A percentile compares a stretch with the other conserved stretches of the same genome.
These are phyloP conservation scores for Diaporthe sp. DNA, from an alignment of 2,329 filamentous ascomycete genomes.

Conservation along the genomic window DNA sequence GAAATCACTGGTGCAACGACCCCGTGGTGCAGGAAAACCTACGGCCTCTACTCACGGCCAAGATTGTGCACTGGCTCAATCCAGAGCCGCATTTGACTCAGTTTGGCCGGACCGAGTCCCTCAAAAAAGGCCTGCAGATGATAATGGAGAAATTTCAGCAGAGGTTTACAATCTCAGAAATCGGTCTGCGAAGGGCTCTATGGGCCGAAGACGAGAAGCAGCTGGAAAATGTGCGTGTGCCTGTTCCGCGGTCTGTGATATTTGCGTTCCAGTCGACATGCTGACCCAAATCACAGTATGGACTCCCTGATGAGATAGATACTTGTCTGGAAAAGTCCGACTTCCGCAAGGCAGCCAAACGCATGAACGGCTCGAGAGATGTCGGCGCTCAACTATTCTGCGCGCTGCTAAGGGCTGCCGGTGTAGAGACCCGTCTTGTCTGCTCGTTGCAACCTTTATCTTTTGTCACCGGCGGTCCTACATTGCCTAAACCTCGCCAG, in stretches of 20 bases:
- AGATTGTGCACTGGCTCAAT: slow-evolving; percentile 76
- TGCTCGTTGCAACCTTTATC: slow-evolving; percentile 90
- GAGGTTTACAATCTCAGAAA: slow-evolving; percentile 78
- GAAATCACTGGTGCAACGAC: slow-evolving; percentile 94
- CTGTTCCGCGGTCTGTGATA: slow-evolving; percentile 32
- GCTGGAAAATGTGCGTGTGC: slow-evolving; percentile 66
- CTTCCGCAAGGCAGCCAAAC: slow-evolving; percentile 79
- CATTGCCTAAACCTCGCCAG: slow-evolving; percentile 59
- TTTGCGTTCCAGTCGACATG: slow-evolving; percentile 13
- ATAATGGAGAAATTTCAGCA: slow-evolving; percentile 76
- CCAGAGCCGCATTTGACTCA: slow-evolving; percentile 78
- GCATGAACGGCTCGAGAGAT: slow-evolving; percentile 85
- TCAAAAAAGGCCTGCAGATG: slow-evolving; percentile 84
- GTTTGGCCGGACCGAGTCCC: slow-evolving; percentile 80
- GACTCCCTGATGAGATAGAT: slow-evolving; percentile 75
- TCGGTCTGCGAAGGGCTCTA: slow-evolving; percentile 77
- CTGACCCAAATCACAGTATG: slow-evolving; percentile 60
- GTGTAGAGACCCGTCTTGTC: slow-evolving; percentile 85
- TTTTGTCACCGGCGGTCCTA: slow-evolving; percentile 70
- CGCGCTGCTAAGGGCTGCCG: slow-evolving; percentile 85
- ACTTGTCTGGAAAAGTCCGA: slow-evolving; percentile 77
- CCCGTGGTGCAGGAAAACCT: slow-evolving; percentile 75
- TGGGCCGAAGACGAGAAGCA: slow-evolving; percentile 81
- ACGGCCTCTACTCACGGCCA: slow-evolving; percentile 74
- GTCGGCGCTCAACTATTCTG: slow-evolving; percentile 93